Percentiles rank a stretch among this genome's conserved stretches.
Evolutionary conservation across 2,329 filamentous ascomycete genomes (phyloP).

Genomic region (Ceratocystis smalleyi): DNA sequence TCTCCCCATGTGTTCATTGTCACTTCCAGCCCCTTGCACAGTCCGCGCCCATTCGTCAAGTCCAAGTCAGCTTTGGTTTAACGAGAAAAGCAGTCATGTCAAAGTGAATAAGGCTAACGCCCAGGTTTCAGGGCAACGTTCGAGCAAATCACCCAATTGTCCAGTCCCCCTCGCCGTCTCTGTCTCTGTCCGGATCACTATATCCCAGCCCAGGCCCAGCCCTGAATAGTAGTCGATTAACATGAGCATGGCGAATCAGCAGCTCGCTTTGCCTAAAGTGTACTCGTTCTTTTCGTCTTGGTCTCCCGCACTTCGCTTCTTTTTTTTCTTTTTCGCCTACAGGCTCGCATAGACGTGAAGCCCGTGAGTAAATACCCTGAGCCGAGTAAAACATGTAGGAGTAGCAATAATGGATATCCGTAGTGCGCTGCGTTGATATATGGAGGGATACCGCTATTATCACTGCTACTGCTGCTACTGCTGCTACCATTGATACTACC

Average conservation of each 20-base stretch:
- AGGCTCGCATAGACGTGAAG: not conserved
- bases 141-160: not conserved
- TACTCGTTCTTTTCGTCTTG: not conserved
- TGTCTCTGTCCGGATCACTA: not conserved
- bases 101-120: not conserved
- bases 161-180: not conserved
- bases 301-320: not conserved
- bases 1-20: not conserved
- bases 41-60: not conserved
- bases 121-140: not conserved
- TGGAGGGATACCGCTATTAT: not conserved
- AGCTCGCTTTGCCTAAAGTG: not conserved
- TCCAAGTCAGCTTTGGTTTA: not conserved
- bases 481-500: no score
- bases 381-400: not conserved
- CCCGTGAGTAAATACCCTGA: not conserved
- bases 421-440: not conserved
- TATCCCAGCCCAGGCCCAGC: not conserved
- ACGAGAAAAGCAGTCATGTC: not conserved
- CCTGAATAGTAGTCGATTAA: not conserved
- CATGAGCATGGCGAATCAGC: not conserved
- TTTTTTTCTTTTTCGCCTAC: not conserved
- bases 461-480: not conserved
- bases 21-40: not conserved
- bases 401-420: not conserved